These are phyloP conservation scores for Leishmania guyanensis DNA, from an alignment of 208 protist species.

Conservation along the genomic window DNA sequence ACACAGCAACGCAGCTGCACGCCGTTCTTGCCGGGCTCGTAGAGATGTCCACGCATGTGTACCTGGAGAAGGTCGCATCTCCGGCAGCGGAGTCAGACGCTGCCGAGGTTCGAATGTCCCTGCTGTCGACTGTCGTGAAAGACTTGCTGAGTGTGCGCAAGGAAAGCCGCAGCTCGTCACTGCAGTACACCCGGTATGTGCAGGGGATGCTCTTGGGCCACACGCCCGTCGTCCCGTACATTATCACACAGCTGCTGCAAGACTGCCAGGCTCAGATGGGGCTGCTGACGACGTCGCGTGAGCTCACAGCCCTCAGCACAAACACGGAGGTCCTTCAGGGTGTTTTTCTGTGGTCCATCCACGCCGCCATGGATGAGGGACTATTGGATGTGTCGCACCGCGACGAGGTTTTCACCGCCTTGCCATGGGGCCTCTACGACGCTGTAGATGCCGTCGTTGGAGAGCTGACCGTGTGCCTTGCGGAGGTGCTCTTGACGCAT, in stretches of 20 bases:
- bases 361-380: constrained; percentile 24
- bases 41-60: constrained; percentile 19
- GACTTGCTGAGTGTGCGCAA: constrained; percentile 19
- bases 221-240: constrained; percentile 24
- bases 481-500: constrained; percentile 8
- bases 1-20: constrained; percentile 22
- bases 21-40: constrained; percentile 18
- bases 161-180: constrained; percentile 19
- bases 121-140: constrained; percentile 25
- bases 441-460: constrained; percentile 10
- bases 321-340: constrained; percentile 27
- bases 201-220: constrained; percentile 21
- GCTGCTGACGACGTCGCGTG: constrained; percentile 10
- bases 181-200: constrained; percentile 28
- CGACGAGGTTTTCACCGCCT: constrained; percentile 8
- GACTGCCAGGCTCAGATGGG: constrained; percentile 18
- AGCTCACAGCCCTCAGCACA: constrained; percentile 10
- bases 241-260: constrained; percentile 5
- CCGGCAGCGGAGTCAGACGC: background rate
- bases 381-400: constrained; percentile 18
- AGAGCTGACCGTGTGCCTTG: constrained; percentile 14
- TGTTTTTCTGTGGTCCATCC: constrained; percentile 25
- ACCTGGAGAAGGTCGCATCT: constrained; percentile 7
- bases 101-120: constrained; percentile 9
- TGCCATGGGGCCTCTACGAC: constrained; percentile 24